phyloP scores from a whole-genome alignment of 169 alveolate species.

The Plasmodium knowlesi region DNA sequence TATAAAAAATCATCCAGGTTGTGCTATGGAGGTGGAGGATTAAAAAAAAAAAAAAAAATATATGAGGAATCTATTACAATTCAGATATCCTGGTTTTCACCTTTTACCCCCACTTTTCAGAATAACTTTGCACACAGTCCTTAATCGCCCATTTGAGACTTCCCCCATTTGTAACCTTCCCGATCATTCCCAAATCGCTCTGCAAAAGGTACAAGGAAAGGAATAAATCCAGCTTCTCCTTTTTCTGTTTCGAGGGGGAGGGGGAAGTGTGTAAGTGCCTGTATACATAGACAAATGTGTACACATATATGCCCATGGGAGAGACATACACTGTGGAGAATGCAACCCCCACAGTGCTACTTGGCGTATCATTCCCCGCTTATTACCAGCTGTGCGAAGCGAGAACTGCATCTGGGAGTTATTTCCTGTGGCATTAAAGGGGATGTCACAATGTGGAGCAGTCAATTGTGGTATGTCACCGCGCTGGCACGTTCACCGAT shows the following conservation, averaged over 20 bases:
- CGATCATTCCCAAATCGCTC: slow-evolving; percentile 24
- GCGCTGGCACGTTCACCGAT: no score
- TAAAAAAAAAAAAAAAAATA: neutral
- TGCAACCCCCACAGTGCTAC: neutral
- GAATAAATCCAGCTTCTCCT: neutral
- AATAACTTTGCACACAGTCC: neutral
- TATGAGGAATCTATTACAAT: neutral
- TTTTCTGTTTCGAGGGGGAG: slow-evolving; percentile 8
- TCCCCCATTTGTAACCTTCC: slow-evolving; percentile 8
- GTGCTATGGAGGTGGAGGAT: slow-evolving; percentile 1
- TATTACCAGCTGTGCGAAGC: slow-evolving; percentile 4
- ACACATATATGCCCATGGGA: neutral
- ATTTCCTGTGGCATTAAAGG: neutral
- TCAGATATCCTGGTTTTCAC: neutral
- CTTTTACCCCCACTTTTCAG: neutral
- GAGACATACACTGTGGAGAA: neutral
- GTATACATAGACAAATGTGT: neutral
- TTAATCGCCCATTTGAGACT: neutral
- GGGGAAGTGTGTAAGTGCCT: neutral
- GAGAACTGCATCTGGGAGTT: slow-evolving; percentile 1
- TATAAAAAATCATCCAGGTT: neutral
- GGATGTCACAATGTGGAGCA: neutral
- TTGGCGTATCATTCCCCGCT: neutral
- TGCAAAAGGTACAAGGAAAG: slow-evolving; percentile 10
- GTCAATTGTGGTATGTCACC: no score